Percentiles rank a stretch among this genome's conserved stretches.
These are phyloP conservation scores for Blastobotrys ciferrii DNA, from an alignment of 1,139 yeast species.

Conservation along the genomic window DNA sequence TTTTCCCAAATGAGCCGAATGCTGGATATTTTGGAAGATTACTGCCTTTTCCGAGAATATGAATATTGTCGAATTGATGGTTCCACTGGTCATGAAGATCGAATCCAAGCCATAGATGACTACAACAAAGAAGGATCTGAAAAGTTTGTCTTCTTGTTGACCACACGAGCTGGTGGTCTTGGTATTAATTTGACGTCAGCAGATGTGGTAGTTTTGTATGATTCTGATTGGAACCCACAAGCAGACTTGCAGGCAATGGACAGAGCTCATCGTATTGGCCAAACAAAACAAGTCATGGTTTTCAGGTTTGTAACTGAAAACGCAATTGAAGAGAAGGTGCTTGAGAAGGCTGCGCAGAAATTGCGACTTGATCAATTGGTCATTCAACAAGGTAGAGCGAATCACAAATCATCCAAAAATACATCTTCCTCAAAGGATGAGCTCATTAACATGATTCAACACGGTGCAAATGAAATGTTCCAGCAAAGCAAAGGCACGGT, in stretches of 20 bases:
- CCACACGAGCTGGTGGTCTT: constrained; percentile 97
- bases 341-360: constrained; percentile 95
- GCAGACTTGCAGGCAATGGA: constrained; percentile 99
- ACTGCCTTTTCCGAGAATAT: constrained; percentile 80
- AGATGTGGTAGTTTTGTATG: constrained; percentile 84
- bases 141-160: constrained; percentile 79
- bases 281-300: constrained; percentile 91
- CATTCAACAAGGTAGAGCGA: constrained; percentile 86
- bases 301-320: constrained; percentile 91
- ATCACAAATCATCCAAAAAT: constrained; percentile 47
- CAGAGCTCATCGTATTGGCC: constrained; percentile 97
- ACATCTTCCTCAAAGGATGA: constrained; percentile 67
- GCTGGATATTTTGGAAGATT: constrained; percentile 89
- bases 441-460: constrained; percentile 91
- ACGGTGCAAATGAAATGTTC: constrained; percentile 88
- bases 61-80: constrained; percentile 95
- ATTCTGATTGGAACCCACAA: constrained; percentile 98
- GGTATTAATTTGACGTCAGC: constrained; percentile 95
- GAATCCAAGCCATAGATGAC: constrained; percentile 90
- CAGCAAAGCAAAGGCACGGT: constrained; percentile 37
- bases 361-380: constrained; percentile 90
- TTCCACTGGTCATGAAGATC: constrained; percentile 89
- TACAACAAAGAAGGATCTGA: constrained; percentile 80
- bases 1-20: constrained; percentile 95
- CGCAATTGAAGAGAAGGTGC: constrained; percentile 93